Evolutionary conservation across 169 alveolate species (phyloP), one percentile per base, ranked within the genome.

Genomic region (Babesia ovis): DNA sequence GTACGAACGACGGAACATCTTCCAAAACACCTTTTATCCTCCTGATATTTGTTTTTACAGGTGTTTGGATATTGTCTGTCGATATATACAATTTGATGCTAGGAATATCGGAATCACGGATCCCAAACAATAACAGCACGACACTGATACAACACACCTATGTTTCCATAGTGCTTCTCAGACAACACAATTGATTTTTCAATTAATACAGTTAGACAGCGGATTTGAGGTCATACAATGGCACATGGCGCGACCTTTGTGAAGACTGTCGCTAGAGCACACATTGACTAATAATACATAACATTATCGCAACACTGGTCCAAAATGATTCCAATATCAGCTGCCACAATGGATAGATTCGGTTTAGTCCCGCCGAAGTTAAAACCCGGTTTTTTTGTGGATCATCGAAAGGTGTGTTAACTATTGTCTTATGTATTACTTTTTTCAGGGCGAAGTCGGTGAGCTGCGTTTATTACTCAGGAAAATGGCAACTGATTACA

Each of bases 361-460:
- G 83, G 83, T 32, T 57, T 68, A 27, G 59, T 50, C 37, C 80
- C 80, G 20, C 86, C 86, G 16, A 77, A 59, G 82, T 41, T 56
- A 4, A 77, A 77, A 54, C 60, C 75, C 9, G 69, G 66, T 2
- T 77, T 62, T 59, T 77, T 77, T 43, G 72, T 58, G 31, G 80
- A 77, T 45, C 54, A 64, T 23, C 42, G 80, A 58, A 77, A 77
- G 86, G 86, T 77, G 50, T 34, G 74, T 25, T 45, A 18, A 39
- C 41, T 9, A 39, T 39, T 22, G 12, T 22, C 27, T 54, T 8
- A 18, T 2, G 0, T 3, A 16, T 5, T n/a, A 31, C 6, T 12
- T n/a, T 39, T 22, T 80, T 31, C 70, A 80, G 88, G 83, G 83
- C 43, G 84, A 80, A 37, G 83, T 80, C n/a, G 83, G 83, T 18